Percentiles rank a stretch among this genome's conserved stretches.
phyloP scores from a whole-genome alignment of 1,139 yeast species.

The Candida sanyaensis region DNA sequence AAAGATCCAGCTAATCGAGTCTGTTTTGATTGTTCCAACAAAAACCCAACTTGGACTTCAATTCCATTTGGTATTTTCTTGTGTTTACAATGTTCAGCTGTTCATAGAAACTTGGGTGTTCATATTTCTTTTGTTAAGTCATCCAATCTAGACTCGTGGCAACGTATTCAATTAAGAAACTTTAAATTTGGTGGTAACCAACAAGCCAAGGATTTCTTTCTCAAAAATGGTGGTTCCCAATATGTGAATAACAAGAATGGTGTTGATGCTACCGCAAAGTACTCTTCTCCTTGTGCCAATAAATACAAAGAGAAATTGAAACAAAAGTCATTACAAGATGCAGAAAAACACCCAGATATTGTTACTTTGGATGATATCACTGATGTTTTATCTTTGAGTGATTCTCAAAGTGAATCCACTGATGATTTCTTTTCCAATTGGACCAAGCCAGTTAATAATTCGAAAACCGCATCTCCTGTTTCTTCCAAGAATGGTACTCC shows the following conservation, averaged over 20 bases:
- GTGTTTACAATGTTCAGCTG: conserved; percentile 52
- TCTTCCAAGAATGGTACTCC: conserved; percentile 54
- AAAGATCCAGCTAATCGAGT: conserved; percentile 74
- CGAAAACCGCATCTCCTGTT: conserved; percentile 57
- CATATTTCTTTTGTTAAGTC: conserved; percentile 73
- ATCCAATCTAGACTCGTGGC: conserved; percentile 89
- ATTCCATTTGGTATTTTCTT: conserved; percentile 51
- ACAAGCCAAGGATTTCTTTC: conserved; percentile 77
- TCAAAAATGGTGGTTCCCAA: conserved; percentile 82
- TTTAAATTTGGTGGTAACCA: conserved; percentile 94
- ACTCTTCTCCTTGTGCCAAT: conserved; percentile 75
- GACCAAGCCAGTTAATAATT: conserved; percentile 68
- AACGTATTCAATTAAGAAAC: conserved; percentile 80
- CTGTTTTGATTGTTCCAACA: conserved; percentile 67
- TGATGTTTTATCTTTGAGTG: conserved; percentile 33
- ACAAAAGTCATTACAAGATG: conserved; percentile 67
- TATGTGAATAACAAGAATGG: conserved; percentile 46
- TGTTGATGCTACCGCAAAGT: conserved; percentile 73
- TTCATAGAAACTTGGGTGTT: conserved; percentile 52
- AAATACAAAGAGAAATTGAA: conserved; percentile 80
- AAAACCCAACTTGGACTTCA: conserved; percentile 55
- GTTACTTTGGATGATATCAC: conserved; percentile 62
- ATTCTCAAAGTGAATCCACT: conserved; percentile 41
- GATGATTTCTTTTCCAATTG: conserved; percentile 92
- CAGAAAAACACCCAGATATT: conserved; percentile 63